phyloP scores from a whole-genome alignment of 257 asterid genomes.

The Solanum gracilifrons region DNA sequence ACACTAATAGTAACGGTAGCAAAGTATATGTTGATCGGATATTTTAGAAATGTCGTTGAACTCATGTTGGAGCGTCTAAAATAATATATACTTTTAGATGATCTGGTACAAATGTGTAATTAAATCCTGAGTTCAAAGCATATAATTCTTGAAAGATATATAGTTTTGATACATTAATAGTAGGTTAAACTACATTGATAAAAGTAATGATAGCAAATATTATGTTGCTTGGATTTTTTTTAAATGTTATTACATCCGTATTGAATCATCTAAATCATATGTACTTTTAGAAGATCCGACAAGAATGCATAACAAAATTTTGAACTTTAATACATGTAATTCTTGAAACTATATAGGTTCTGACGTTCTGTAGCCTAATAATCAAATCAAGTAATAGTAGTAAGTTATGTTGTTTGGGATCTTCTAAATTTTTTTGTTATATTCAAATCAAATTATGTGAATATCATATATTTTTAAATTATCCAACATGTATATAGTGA shows the following conservation, averaged over 20 bases:
- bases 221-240: background rate
- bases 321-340: background rate
- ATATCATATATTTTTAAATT: background rate
- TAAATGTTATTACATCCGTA: background rate
- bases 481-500: rapidly evolving
- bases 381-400: background rate
- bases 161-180: background rate
- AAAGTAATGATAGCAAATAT: background rate
- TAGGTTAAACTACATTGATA: background rate
- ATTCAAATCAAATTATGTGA: background rate
- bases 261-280: background rate
- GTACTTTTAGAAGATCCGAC: background rate
- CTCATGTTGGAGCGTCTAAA: background rate
- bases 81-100: background rate
- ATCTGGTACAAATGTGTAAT: too few relatives aligned
- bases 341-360: background rate
- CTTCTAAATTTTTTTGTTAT: background rate
- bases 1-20: background rate
- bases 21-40: background rate
- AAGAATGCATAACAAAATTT: background rate
- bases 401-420: background rate
- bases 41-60: background rate
- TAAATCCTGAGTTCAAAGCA: background rate
- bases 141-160: background rate
- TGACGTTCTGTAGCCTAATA: background rate